Evolutionary conservation across 106 monocot genomes (phyloP), one percentile per base, ranked within the genome.

Genomic region (Dendrobium huoshanense): DNA sequence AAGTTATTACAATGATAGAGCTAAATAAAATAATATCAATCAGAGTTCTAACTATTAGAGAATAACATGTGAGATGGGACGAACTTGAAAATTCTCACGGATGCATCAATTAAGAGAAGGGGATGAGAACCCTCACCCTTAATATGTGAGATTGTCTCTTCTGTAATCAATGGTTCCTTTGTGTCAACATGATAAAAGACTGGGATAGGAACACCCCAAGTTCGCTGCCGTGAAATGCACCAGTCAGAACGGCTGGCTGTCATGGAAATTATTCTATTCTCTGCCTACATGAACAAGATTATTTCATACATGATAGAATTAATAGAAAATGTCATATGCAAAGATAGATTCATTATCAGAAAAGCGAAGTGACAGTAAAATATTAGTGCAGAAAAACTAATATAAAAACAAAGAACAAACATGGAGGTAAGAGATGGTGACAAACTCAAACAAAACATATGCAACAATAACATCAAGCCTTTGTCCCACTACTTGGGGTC

Each of bases 161-260:
- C 85, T 84, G 82, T 92, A 67, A 98, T 92, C 55, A 98, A 72
- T 72, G 97, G 94, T 85, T 98, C 94, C 49, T 92, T 91, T 47
- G 97, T 85, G 48, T 87, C 79, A 6, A 91, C 87, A 86, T 94
- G 86, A 87, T 98, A 98, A 75, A 98, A 98, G 45, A 94, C 97
- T 59, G 97, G 97, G 81, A 98, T 98, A 20, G 97, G 97, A 78
- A 98, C 97, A 81, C 97, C 97, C 97, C 97, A 98, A 51, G 86
- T 92, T 81, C 97, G 92, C 88, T 98, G 97, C 18, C 97, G 88
- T 83, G 97, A 98, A 81, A 98, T 98, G 79, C 97, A 98, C 97
- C 97, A 98, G 80, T 98, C 97, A 77, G 97, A 94, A 79, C 97
- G 92, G 80, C 92, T 88, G 17, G 89, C 85, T 73, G 91, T 92